Evolutionary conservation across 768 basidiomycete genomes (phyloP).

Genomic region (Naganishia antarctica): DNA sequence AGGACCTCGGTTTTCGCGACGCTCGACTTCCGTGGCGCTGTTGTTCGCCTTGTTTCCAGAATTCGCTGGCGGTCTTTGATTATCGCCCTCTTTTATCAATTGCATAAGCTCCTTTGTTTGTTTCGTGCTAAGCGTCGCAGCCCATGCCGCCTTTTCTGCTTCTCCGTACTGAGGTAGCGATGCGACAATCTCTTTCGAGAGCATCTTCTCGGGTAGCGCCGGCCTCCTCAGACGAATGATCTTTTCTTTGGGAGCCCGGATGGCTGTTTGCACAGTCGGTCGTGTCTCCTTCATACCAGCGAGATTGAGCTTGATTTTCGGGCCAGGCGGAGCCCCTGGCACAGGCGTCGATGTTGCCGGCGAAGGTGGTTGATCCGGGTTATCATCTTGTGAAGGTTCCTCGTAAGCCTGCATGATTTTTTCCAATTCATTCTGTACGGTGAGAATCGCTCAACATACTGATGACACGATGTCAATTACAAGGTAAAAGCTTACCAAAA

Average conservation of each 20-base stretch:
- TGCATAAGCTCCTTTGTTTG: slow-evolving; percentile 17
- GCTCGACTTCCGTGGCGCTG: not conserved
- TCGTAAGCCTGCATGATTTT: not conserved
- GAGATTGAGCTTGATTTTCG: slow-evolving; percentile 25
- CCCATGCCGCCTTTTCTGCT: slow-evolving; percentile 41
- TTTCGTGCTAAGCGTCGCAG: slow-evolving; percentile 28
- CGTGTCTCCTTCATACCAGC: slow-evolving; percentile 17
- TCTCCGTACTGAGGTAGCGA: slow-evolving; percentile 36
- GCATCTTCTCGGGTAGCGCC: slow-evolving; percentile 36
- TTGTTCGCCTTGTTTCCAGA: not conserved
- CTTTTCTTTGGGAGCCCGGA: not conserved
- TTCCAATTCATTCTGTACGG: not conserved
- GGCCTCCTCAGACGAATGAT: slow-evolving; percentile 4
- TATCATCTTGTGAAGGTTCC: not conserved
- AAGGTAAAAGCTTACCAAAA: slow-evolving; percentile 30
- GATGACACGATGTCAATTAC: no score
- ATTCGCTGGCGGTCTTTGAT: not conserved
- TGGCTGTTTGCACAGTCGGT: slow-evolving; percentile 16
- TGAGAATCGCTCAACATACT: not conserved
- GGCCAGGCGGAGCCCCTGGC: not conserved
- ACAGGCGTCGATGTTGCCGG: not conserved
- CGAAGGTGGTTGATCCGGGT: not conserved
- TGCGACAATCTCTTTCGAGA: slow-evolving; percentile 42
- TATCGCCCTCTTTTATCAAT: not conserved
- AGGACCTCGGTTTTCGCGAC: no score